phyloP scores from a whole-genome alignment of 768 basidiomycete genomes.

The Agrocybe praecox region DNA sequence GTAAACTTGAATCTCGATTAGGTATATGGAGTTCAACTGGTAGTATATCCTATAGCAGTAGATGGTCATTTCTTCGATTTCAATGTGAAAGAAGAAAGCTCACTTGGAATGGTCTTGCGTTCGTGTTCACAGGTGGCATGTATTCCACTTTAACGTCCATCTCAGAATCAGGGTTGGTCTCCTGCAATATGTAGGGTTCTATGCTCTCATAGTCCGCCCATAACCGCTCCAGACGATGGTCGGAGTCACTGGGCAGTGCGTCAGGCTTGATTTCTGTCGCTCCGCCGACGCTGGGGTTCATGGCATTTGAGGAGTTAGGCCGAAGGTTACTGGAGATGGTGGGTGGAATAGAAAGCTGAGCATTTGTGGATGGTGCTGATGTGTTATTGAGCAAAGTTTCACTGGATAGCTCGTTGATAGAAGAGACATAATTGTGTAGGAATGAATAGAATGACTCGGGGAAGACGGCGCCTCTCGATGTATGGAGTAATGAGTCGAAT shows the following conservation, averaged over 20 bases:
- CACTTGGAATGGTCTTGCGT: slow-evolving; percentile 62
- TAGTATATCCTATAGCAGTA: slow-evolving; percentile 60
- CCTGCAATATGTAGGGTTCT: slow-evolving; percentile 66
- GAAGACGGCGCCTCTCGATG: slow-evolving; percentile 77
- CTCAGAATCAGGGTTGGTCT: slow-evolving; percentile 42
- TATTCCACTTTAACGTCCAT: slow-evolving; percentile 63
- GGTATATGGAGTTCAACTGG: slow-evolving; percentile 79
- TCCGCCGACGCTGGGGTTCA: slow-evolving; percentile 15
- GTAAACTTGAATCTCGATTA: slow-evolving; percentile 62
- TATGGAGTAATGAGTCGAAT: slow-evolving; percentile 78
- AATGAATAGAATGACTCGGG: slow-evolving; percentile 96
- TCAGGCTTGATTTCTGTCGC: slow-evolving; percentile 31
- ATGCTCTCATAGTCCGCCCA: slow-evolving; percentile 88
- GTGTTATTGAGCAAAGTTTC: slow-evolving; percentile 43
- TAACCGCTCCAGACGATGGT: slow-evolving; percentile 78
- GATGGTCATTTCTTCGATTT: not conserved
- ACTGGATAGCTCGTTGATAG: slow-evolving; percentile 69
- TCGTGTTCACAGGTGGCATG: slow-evolving; percentile 33
- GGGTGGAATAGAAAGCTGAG: slow-evolving; percentile 31
- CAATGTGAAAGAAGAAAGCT: slow-evolving; percentile 6
- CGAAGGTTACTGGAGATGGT: slow-evolving; percentile 33
- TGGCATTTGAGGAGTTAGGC: slow-evolving; percentile 31
- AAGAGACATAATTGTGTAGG: slow-evolving; percentile 85
- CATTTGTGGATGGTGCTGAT: slow-evolving; percentile 32
- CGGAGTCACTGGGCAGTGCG: slow-evolving; percentile 77